phyloP scores from a whole-genome alignment of 176 grass and related monocot genomes.

The Cenchrus purpureus region DNA sequence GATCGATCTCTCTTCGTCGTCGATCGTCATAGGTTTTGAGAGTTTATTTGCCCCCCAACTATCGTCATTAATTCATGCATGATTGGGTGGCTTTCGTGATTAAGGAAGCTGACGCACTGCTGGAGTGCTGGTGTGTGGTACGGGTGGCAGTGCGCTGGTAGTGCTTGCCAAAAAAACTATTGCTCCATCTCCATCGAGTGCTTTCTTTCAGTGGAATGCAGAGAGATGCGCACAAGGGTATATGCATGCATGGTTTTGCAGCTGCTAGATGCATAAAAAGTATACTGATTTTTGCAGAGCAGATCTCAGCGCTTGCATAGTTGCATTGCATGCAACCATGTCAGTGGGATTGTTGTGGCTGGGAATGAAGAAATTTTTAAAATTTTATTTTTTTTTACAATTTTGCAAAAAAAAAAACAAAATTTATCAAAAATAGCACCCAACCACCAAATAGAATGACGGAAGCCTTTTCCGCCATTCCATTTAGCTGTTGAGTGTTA shows the following conservation, averaged over 20 bases:
- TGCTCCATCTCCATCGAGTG: not conserved
- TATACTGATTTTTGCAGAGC: not conserved
- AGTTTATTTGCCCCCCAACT: not conserved
- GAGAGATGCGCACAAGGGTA: not conserved
- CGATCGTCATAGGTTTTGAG: conserved; percentile 9
- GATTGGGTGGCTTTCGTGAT: not conserved
- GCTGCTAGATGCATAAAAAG: too few species aligned
- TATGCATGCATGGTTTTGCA: not conserved
- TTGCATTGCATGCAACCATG: too few species aligned
- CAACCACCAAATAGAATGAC: too few species aligned
- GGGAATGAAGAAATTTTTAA: too few species aligned
- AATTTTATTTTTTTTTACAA: too few species aligned
- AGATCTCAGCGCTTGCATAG: not conserved
- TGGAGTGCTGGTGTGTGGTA: not conserved
- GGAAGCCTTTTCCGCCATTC: too few species aligned
- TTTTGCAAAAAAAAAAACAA: too few species aligned
- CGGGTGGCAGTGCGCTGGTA: conserved; percentile 2
- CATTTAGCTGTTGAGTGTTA: too few species aligned
- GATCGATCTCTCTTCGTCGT: not conserved
- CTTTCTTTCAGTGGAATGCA: not conserved
- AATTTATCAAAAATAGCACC: too few species aligned
- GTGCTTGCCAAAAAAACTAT: conserved; percentile 7
- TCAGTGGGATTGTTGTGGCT: too few species aligned
- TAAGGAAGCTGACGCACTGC: not conserved
- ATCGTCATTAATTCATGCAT: not conserved